Base-by-base conservation (phyloP, 768 basidiomycete species). In the Postia placenta region DNA sequence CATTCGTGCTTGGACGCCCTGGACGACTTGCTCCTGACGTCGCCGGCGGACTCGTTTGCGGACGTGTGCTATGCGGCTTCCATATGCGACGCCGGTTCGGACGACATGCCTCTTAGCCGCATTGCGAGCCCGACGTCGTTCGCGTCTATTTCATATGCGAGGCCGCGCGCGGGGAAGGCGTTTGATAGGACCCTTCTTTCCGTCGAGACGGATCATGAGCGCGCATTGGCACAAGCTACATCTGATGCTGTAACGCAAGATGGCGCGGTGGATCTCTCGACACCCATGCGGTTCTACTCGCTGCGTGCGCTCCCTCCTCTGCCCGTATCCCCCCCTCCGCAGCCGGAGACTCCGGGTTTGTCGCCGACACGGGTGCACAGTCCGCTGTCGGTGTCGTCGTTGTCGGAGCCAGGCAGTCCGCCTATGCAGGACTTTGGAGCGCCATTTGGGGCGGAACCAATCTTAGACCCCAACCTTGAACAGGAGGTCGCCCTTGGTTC, bases 11-110 rank as follows among this genome's bases (percentile, higher is more conserved):
- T 74, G 19, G 61, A 71, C 49, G 63, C 64, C 33, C 68, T 74
- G 30, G 73, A 74, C 56, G 63, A 72, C 19, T 67, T 72, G 51
- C 67, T 74, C 0, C 65, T 74, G 11, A 56, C 67, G 25, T 64
- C 66, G 0, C 73, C 73, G 9, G 57, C 64, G 2, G 69, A 71
- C 22, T 64, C 71, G 22, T 74, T 73, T 53, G 69, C 70, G 3
- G 74, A 74, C 42, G 47, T 70, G 1, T 74, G 73, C 51, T 74
- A 72, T 48, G 55, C 66, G 11, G 24, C 11, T 11, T 38, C 36
- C 9, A 17, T 47, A 9, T 12, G 14, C 22, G 36, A 38, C 3
- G 28, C 15, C 11, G 28, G 22, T 12, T 20, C n/a, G n/a, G n/a
- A n/a, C n/a, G n/a, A n/a, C n/a, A n/a, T n/a, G n/a, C n/a, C n/a